Conservation (phyloP, 2,329 filamentous ascomycete genomes). For the Emericellopsis atlantica region DNA sequence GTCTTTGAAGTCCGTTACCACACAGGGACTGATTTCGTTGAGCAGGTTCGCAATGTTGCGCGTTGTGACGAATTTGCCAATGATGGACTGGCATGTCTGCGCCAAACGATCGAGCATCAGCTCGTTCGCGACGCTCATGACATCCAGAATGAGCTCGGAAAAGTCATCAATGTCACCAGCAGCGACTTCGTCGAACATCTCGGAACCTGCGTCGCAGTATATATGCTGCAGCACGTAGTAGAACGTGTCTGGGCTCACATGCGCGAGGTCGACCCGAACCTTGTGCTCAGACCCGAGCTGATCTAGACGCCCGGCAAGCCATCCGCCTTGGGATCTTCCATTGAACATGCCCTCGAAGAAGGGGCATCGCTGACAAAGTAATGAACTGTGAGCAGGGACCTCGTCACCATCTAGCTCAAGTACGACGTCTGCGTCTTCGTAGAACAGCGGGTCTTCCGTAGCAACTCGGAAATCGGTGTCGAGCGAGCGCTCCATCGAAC, state of each 20-base stretch:
- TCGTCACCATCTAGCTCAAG: conserved; percentile 68
- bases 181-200: conserved; percentile 70
- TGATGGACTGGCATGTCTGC: conserved; percentile 74
- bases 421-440: conserved; percentile 66
- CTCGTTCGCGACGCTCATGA: conserved; percentile 83
- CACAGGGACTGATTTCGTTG: conserved; percentile 75
- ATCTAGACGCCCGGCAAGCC: conserved; percentile 62
- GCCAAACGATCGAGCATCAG: conserved; percentile 87
- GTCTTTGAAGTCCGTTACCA: conserved; percentile 75
- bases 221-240: conserved; percentile 66
- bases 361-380: conserved; percentile 74
- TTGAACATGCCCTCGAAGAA: conserved; percentile 88
- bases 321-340: conserved; percentile 74
- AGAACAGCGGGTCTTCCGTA: conserved; percentile 55
- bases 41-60: conserved; percentile 78
- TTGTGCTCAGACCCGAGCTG: conserved; percentile 18
- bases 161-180: conserved; percentile 63
- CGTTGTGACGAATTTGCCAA: conserved; percentile 74
- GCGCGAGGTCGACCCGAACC: conserved; percentile 68
- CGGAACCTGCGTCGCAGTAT: conserved; percentile 70
- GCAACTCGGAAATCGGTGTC: conserved; percentile 59
- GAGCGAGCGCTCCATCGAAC: conserved; percentile 48
- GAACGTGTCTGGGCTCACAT: conserved; percentile 65
- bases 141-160: conserved; percentile 78
- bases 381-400: conserved; percentile 59